A percentile compares a stretch with the other conserved stretches of the same genome.
phyloP scores from a whole-genome alignment of 805 yeast genomes.

The Metschnikowia gelsemii region DNA sequence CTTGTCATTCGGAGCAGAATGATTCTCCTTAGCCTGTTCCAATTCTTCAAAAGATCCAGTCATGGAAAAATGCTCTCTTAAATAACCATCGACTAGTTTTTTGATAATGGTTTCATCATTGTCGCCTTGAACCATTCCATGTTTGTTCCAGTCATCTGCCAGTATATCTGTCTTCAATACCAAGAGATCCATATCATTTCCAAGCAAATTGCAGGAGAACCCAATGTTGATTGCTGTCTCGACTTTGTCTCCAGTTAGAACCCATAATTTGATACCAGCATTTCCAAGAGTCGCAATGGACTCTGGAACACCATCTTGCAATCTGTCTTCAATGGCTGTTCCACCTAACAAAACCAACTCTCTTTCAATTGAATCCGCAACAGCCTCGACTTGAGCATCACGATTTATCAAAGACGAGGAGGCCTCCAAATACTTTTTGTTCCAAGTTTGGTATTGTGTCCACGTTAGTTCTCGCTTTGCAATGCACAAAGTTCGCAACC shows the following conservation, averaged over 20 bases:
- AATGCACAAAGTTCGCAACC: slow-evolving; percentile 77
- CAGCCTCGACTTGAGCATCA: slow-evolving; percentile 70
- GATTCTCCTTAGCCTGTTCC: slow-evolving; percentile 54
- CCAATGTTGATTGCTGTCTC: slow-evolving; percentile 89
- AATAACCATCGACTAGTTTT: slow-evolving; percentile 50
- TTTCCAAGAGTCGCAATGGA: slow-evolving; percentile 65
- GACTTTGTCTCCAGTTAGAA: slow-evolving; percentile 84
- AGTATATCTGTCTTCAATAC: slow-evolving; percentile 46
- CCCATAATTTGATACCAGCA: slow-evolving; percentile 86
- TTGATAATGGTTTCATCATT: slow-evolving; percentile 39
- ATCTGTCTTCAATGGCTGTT: slow-evolving; percentile 82
- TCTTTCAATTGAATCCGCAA: slow-evolving; percentile 70
- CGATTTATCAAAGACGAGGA: slow-evolving; percentile 61
- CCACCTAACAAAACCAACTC: slow-evolving; percentile 71
- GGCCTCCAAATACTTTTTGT: slow-evolving; percentile 58
- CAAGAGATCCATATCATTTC: slow-evolving; percentile 72
- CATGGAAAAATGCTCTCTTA: slow-evolving; percentile 56
- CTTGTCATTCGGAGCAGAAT: slow-evolving; percentile 57
- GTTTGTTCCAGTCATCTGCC: slow-evolving; percentile 27
- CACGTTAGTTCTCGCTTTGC: slow-evolving; percentile 68
- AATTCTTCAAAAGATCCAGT: slow-evolving; percentile 58
- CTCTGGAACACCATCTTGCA: slow-evolving; percentile 86
- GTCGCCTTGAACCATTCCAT: slow-evolving; percentile 22
- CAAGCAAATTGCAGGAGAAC: slow-evolving; percentile 75
- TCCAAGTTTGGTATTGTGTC: slow-evolving; percentile 65